phyloP scores from a whole-genome alignment of 352 stramenopile species.

The Phytophthora melonis region DNA sequence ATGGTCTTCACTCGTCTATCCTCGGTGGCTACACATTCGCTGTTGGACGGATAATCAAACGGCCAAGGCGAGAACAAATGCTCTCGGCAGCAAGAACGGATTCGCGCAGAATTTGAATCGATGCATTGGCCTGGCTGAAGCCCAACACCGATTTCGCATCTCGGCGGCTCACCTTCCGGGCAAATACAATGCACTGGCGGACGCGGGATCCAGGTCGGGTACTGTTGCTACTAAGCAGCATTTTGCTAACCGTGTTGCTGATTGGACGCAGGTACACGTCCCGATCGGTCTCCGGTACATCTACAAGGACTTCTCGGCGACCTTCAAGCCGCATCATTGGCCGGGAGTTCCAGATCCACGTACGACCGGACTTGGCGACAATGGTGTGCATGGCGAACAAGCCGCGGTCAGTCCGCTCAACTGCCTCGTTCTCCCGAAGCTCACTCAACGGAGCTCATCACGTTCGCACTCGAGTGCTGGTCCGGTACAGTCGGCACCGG shows the following conservation, averaged over 20 bases:
- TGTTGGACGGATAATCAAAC: slow-evolving; percentile 5
- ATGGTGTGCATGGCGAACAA: slow-evolving; percentile 5
- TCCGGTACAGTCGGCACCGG: too few relatives aligned
- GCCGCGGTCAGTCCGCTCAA: not conserved
- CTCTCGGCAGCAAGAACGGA: not conserved
- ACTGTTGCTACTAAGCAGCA: not conserved
- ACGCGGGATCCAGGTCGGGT: slow-evolving; percentile 7
- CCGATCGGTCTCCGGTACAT: slow-evolving; percentile 3
- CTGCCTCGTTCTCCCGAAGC: too few relatives aligned
- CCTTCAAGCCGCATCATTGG: slow-evolving; percentile 8
- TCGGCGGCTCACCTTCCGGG: slow-evolving; percentile 8
- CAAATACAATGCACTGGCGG: not conserved
- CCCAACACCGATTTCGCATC: slow-evolving; percentile 4
- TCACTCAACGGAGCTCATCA: too few relatives aligned
- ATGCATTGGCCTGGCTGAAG: slow-evolving; percentile 14
- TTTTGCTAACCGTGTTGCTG: not conserved
- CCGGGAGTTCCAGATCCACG: not conserved
- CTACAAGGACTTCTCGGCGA: slow-evolving; percentile 14
- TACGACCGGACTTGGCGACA: slow-evolving; percentile 6
- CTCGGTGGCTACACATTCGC: not conserved
- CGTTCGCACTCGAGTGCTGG: too few relatives aligned
- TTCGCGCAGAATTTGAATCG: not conserved
- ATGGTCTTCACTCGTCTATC: not conserved
- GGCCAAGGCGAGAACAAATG: not conserved
- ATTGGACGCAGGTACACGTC: slow-evolving; percentile 8